Conservation (phyloP, 202 grass and related monocot genomes). For the Saccharum hybrid region DNA sequence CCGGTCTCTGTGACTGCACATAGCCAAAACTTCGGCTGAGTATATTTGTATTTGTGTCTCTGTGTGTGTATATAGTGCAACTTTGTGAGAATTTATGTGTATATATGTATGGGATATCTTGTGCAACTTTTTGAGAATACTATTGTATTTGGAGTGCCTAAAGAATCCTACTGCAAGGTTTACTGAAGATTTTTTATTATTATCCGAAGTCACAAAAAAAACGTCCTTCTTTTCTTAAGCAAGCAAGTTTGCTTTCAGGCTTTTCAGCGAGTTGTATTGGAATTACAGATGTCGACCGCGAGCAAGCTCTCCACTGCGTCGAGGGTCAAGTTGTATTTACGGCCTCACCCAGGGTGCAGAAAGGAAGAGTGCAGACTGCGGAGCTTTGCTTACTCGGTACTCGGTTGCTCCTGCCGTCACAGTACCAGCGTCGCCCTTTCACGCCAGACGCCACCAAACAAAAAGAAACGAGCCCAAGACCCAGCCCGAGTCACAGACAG, state of each 20-base stretch:
- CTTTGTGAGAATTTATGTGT: neutral
- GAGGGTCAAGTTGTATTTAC: neutral
- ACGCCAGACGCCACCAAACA: neutral
- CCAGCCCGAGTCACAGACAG: neutral
- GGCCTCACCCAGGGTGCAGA: neutral
- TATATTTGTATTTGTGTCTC: no score
- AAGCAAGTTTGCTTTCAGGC: neutral
- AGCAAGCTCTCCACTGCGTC: neutral
- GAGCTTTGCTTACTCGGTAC: neutral
- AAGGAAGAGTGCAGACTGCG: neutral
- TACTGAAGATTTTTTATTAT: neutral
- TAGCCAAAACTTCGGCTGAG: no score
- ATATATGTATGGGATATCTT: no score
- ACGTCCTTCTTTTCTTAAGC: neutral
- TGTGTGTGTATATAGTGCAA: no score
- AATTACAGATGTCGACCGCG: conserved; percentile 11
- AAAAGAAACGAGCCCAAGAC: neutral
- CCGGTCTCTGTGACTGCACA: no score
- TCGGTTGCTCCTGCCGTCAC: conserved; percentile 1
- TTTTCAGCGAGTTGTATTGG: neutral
- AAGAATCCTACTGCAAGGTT: neutral
- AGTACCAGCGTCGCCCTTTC: neutral
- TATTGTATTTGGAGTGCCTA: no score
- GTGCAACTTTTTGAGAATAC: no score
- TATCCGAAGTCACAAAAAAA: neutral